Base-by-base conservation (phyloP, 495 filamentous ascomycete genomes). In the Tuber borchii region DNA sequence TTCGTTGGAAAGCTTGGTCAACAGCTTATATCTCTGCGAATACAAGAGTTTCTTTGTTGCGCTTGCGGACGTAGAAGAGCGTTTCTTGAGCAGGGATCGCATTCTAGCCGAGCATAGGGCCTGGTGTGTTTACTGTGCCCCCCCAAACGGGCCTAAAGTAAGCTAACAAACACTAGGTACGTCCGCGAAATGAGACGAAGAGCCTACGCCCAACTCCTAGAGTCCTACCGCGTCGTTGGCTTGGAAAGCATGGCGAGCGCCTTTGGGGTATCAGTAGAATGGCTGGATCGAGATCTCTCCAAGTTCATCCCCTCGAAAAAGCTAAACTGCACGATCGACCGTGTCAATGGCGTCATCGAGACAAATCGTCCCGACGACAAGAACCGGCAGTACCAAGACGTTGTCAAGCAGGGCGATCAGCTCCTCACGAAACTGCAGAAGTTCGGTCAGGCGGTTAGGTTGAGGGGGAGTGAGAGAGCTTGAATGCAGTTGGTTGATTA, bases 361-460 rank as follows among this genome's bases (percentile, higher is more conserved):
- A 99, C 95, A 40, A 97, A 97, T 85, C 88, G 96, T 71, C 94
- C 95, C 6, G 96, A 97, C 82, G 93, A 97, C 84, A 98, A 98
- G 89, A 97, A 97, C 87, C 97, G 96, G 87, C 95, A 99, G 85
- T 99, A 98, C 84, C 90, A 94, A 71, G 95, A 97, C 82, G 93
- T 97, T 46, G 93, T 99, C 71, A 95, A 94, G 87, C 95, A 97
- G 82, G 95, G 95, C 42, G 95, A 99, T 85, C 90, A 95, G 81
- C 86, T 99, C 71, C 97, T 99, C 84, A 99, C 96, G 76, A 99
- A 99, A 87, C 87, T 99, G 72, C 95, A 99, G 86, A 99, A 98
- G 86, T 99, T 97, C 83, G 95, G 95, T 34, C 95, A 99, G 86
- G 91, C 95, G 5, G 95, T 99, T 44, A 88, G 96, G 80, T 87